These are phyloP conservation scores for Thyridium curvatum DNA, from an alignment of 2,329 filamentous ascomycete species.

Conservation along the genomic window DNA sequence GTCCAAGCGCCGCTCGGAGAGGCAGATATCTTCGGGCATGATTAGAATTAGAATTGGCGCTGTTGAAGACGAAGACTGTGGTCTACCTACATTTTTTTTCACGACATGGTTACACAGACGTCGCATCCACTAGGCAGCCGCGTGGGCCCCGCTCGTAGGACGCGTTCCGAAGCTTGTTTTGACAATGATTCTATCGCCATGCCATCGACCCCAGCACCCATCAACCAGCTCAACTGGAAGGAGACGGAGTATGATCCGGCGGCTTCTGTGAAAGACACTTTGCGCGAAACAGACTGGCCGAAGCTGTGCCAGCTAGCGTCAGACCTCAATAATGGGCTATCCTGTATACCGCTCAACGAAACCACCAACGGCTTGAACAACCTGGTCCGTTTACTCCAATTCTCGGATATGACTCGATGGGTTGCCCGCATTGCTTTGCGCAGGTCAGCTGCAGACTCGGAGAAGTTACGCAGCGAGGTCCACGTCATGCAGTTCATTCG, in stretches of 20 bases:
- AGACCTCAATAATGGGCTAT: background rate
- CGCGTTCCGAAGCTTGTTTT: too few species aligned
- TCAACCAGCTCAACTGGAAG: conserved; percentile 7
- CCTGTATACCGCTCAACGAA: conserved; percentile 1
- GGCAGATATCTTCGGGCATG: too few species aligned
- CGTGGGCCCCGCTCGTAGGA: too few species aligned
- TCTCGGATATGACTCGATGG: conserved; percentile 4
- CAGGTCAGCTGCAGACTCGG: background rate
- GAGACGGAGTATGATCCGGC: conserved; percentile 8
- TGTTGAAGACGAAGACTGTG: too few species aligned
- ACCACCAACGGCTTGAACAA: conserved; percentile 5
- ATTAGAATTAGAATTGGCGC: too few species aligned
- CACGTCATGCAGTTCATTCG: conserved; percentile 5
- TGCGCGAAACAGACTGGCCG: conserved; percentile 3
- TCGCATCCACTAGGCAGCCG: too few species aligned
- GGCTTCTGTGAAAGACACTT: conserved; percentile 1
- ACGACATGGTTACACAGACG: too few species aligned
- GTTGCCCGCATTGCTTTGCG: conserved; percentile 5
- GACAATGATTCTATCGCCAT: too few species aligned
- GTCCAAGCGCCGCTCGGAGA: too few species aligned
- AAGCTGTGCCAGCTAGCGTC: conserved; percentile 4
- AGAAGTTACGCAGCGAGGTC: conserved; percentile 4
- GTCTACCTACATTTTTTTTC: too few species aligned
- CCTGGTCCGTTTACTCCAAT: conserved; percentile 3
- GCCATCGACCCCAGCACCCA: too few species aligned